Evolutionary conservation across 2,329 filamentous ascomycete genomes (phyloP), one percentile per base, ranked within the genome.

Genomic region (Emericellopsis cladophorae): DNA sequence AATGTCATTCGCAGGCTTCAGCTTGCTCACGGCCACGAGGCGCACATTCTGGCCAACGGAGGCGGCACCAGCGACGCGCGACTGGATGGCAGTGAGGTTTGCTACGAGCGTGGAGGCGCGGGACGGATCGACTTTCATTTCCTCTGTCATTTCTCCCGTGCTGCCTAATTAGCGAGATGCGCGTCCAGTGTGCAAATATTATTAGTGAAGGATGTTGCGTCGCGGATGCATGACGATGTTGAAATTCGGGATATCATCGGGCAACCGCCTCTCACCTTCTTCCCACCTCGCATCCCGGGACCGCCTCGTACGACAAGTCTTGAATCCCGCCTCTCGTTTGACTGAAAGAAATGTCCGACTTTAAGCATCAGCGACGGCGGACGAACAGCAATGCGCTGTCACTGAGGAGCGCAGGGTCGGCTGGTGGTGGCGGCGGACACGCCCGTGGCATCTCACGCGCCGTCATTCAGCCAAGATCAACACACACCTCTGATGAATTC

Each of bases 1-100:
- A 52, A 98, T 84, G 59, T 98, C 92, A 53, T 84, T 84, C 44
- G 81, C 86, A 12, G 92, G 90, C 65, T 98, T 96, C 49, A 95
- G 72, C 63, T 98, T 98, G 33, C 89, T 95, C 39, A 98, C 92
- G 23, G 92, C 90, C 34, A 98, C 88, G 32, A 98, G 74, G 37
- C 92, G 58, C 61, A 79, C 76, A 51, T 70, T 65, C 46, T 72
- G 66, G 42, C 70, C 70, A 9, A 12, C 7, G 16, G 65, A 64
- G 16, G 72, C 67, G 36, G 68, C 70, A 32, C 70, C 61, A 26
- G 66, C 56, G 45, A 86, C 64, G 35, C 76, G 73, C 37, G 74
- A 65, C 39, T 68, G 70, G 41, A 86, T 77, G 35, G 67, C 59
- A 49, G 69, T 62, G 45, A 87, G 65, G 54, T 84, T 80, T 23